Percentiles rank a stretch among this genome's conserved stretches.
Evolutionary conservation across 2,329 filamentous ascomycete genomes (phyloP).

Genomic region (Aspergillus sp.): DNA sequence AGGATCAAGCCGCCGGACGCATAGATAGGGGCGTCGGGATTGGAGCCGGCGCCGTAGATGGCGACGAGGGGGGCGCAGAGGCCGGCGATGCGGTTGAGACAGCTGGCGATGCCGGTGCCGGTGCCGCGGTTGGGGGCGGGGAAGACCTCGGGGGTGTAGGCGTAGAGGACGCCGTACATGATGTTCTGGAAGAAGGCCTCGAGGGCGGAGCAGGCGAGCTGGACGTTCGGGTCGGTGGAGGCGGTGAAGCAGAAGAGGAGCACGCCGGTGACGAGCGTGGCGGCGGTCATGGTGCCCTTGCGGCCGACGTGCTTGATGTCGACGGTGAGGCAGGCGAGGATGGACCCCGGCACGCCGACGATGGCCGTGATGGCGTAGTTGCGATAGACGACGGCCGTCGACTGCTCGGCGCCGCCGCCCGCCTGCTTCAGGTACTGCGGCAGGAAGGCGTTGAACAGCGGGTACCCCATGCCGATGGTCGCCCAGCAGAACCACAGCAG

Average conservation of each 20-base stretch:
- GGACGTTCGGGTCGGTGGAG: constrained; percentile 47
- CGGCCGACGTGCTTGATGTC: constrained; percentile 63
- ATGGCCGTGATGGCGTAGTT: constrained; percentile 80
- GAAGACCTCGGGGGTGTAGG: constrained; percentile 61
- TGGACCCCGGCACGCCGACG: constrained; percentile 72
- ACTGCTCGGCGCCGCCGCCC: constrained; percentile 35
- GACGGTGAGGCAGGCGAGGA: constrained; percentile 73
- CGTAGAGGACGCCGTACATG: constrained; percentile 58
- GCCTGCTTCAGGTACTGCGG: constrained; percentile 75
- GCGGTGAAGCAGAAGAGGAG: constrained; percentile 57
- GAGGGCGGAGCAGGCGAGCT: constrained; percentile 53
- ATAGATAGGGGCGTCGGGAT: constrained; percentile 46
- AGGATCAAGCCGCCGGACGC: constrained; percentile 45
- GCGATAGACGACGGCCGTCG: constrained; percentile 58
- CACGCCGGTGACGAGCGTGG: constrained; percentile 52
- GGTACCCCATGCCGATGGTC: constrained; percentile 81
- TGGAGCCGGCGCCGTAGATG: constrained; percentile 37
- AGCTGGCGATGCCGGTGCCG: constrained; percentile 50
- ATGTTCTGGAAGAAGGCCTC: constrained; percentile 59
- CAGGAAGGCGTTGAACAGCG: constrained; percentile 87
- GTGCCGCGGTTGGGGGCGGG: constrained; percentile 56
- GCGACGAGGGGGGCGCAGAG: constrained; percentile 47
- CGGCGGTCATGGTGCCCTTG: constrained; percentile 56
- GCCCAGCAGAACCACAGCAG: constrained; percentile 78
- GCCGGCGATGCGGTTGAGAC: constrained; percentile 45